phyloP scores from a whole-genome alignment of 495 filamentous ascomycete genomes.

The Talaromyces thailandensis region DNA sequence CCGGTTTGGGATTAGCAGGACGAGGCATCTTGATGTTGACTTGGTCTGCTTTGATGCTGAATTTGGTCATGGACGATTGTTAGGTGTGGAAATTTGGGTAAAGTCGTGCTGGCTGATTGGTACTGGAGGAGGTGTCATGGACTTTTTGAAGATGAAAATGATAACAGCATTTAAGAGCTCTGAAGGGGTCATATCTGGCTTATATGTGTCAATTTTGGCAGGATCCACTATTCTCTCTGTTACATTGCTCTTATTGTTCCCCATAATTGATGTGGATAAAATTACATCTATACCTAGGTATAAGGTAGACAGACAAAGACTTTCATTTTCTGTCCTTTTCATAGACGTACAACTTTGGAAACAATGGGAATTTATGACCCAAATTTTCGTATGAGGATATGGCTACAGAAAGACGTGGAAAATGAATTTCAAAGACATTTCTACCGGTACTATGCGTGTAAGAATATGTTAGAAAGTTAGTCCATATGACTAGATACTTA shows the following conservation, averaged over 20 bases:
- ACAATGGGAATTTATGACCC: background rate
- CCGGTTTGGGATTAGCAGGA: slow-evolving; percentile 5
- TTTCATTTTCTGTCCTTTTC: background rate
- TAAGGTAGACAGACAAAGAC: background rate
- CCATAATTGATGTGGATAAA: background rate
- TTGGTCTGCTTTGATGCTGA: background rate
- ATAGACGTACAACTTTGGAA: background rate
- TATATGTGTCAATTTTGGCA: background rate
- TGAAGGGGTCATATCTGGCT: background rate
- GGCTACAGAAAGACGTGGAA: background rate
- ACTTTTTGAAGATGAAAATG: background rate
- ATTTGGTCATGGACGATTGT: background rate
- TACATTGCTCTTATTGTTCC: background rate
- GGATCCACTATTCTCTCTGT: background rate
- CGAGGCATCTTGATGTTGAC: slow-evolving; percentile 7
- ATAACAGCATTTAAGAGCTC: background rate
- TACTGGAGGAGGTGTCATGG: background rate
- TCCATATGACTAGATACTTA: background rate
- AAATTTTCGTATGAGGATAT: background rate
- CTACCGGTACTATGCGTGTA: background rate
- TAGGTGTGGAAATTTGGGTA: background rate
- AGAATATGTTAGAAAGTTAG: background rate
- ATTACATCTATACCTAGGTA: background rate
- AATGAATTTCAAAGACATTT: background rate
- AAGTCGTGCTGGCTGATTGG: background rate